Base-by-base conservation (phyloP, 139 green algal species). In the Haematococcus sp. region DNA sequence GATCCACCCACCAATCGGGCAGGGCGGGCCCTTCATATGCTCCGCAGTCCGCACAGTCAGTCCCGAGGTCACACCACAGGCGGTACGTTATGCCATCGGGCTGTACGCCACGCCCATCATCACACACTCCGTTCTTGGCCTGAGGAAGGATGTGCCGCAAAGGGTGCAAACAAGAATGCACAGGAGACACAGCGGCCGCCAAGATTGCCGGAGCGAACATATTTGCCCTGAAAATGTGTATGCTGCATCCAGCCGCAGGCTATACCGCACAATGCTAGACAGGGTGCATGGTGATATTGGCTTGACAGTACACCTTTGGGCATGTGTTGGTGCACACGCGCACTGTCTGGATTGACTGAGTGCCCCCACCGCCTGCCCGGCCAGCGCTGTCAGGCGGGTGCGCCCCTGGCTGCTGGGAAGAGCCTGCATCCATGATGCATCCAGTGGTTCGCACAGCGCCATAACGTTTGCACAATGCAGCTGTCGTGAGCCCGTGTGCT, bases 21-120 rank as follows among this genome's bases (percentile, higher is more conserved):
- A 58, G 34, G 20, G 65, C 4, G 23, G n/a, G n/a, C 43, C 20
- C 31, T 23, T n/a, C 43, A 13, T n/a, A 91, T 1, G 83, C 60
- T 0, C 89, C 89, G 61, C 89, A 94, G 81, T 94, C 89, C 2
- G 63, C 23, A 71, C 89, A 94, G 75, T 94, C 89, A 4, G 86
- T 94, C 25, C 89, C 89, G 22, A 94, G 71, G 68, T 94, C 89
- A 68, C 89, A 93, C 1, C 67, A 51, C 7, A 92, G 83, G n/a
- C 16, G 54, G 25, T 63, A 23, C 19, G 49, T 31, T 16, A 44
- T 33, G 2, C 22, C 27, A 0, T n/a, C n/a, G 0, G 34, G 63
- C 55, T 5, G 3, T 19, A 44, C 27, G 30, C 49, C 43, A 0
- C 83, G 70, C 0, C 86, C 86, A 33, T 91, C 86, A 65, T 91